phyloP scores from a whole-genome alignment of 2,329 filamentous ascomycete species.

The Penicillium hesseltinei region DNA sequence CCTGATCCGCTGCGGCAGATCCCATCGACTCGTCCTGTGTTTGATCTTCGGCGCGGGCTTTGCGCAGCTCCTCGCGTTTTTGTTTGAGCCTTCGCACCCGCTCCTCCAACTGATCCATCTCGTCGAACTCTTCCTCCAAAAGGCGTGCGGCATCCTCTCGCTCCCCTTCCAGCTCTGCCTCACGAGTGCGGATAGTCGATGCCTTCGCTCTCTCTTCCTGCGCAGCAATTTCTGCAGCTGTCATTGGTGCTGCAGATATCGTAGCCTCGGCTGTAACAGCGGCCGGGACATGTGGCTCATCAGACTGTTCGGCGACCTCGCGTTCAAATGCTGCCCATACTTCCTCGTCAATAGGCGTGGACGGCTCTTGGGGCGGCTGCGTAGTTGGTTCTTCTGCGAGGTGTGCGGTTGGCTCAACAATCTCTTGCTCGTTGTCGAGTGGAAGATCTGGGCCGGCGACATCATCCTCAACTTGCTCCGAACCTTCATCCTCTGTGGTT shows the following conservation, averaged over 20 bases:
- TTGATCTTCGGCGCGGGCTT: slow-evolving; percentile 30
- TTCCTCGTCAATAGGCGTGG: slow-evolving; percentile 61
- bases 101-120: slow-evolving; percentile 76
- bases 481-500: slow-evolving; percentile 27
- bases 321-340: slow-evolving; percentile 88
- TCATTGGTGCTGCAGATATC: slow-evolving; percentile 68
- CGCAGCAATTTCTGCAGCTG: slow-evolving; percentile 60
- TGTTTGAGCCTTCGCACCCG: slow-evolving; percentile 68
- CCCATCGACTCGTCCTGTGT: slow-evolving; percentile 28
- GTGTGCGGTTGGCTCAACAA: slow-evolving; percentile 5
- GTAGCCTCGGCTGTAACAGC: slow-evolving; percentile 50
- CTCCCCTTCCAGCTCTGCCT: slow-evolving; percentile 63
- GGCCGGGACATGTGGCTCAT: slow-evolving; percentile 31
- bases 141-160: slow-evolving; percentile 72
- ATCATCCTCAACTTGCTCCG: slow-evolving; percentile 28
- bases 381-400: slow-evolving; percentile 7
- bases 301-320: slow-evolving; percentile 61
- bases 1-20: slow-evolving; percentile 26
- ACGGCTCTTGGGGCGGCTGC: slow-evolving; percentile 11
- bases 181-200: slow-evolving; percentile 43
- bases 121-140: slow-evolving; percentile 74
- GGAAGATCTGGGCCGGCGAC: slow-evolving; percentile 25
- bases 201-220: slow-evolving; percentile 50
- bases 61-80: slow-evolving; percentile 65
- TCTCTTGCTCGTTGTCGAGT: slow-evolving; percentile 14